Conservation (phyloP, 768 basidiomycete species). For the Termitomyces eurrhizus region DNA sequence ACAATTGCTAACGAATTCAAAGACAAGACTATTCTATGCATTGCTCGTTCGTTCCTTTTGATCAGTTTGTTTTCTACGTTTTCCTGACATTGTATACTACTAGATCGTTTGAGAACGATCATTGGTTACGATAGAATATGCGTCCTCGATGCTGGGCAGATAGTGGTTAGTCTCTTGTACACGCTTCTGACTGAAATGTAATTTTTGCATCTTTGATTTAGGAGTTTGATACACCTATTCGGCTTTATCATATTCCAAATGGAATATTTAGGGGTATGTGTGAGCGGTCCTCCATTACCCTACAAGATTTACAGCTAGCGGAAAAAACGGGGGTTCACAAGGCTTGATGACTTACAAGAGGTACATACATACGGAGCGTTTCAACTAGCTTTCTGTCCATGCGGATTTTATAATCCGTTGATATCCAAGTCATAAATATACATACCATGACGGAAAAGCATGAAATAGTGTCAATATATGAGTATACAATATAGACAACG, state of each 20-base stretch:
- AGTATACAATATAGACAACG: neutral
- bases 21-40: constrained; percentile 82
- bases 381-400: neutral
- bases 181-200: neutral
- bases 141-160: constrained; percentile 77
- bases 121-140: constrained; percentile 86
- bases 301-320: constrained; percentile 60
- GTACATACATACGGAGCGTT: neutral
- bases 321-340: constrained; percentile 21
- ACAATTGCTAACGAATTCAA: constrained; percentile 84
- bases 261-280: constrained; percentile 88
- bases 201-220: constrained; percentile 17
- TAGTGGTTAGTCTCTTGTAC: constrained; percentile 47
- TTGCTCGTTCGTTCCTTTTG: constrained; percentile 61
- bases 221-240: constrained; percentile 81
- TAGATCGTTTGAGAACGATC: constrained; percentile 84
- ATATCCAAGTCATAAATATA: neutral
- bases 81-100: neutral
- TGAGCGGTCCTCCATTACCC: constrained; percentile 69
- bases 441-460: neutral
- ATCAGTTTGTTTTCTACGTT: neutral
- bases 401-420: neutral
- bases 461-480: neutral
- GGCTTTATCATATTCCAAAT: constrained; percentile 49
- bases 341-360: neutral